A percentile compares a stretch with the other conserved stretches of the same genome.
These are phyloP conservation scores for Poterioochromonas sp. DNA, from an alignment of 352 stramenopile genomes.

Conservation along the genomic window DNA sequence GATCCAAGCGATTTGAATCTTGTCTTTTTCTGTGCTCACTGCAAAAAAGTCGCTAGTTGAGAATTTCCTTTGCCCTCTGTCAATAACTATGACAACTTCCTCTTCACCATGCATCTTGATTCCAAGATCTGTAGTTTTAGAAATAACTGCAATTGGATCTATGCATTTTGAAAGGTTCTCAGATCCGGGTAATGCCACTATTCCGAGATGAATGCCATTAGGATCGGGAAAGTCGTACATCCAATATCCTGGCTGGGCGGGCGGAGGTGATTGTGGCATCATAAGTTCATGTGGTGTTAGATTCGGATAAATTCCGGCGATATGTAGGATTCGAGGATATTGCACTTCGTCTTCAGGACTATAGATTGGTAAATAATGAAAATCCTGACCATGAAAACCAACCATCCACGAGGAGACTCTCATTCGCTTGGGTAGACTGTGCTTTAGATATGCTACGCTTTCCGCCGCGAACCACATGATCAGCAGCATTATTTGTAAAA, in stretches of 20 bases:
- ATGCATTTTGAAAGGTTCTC: neutral
- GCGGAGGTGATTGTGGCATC: neutral
- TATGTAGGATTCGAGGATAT: neutral
- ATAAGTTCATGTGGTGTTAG: neutral
- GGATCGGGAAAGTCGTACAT: neutral
- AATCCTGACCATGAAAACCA: neutral
- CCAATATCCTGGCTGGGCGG: neutral
- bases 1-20: neutral
- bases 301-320: neutral
- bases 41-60: neutral
- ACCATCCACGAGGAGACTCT: neutral
- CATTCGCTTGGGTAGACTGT: no score
- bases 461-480: neutral
- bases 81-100: neutral
- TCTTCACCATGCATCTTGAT: neutral
- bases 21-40: neutral
- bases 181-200: neutral
- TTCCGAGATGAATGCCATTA: neutral
- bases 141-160: neutral
- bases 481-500: neutral
- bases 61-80: neutral
- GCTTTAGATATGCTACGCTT: neutral
- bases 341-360: neutral
- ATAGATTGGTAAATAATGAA: neutral
- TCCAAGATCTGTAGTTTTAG: neutral